These are phyloP conservation scores for Passalora sequoiae DNA, from an alignment of 2,329 filamentous ascomycete species.

Conservation along the genomic window DNA sequence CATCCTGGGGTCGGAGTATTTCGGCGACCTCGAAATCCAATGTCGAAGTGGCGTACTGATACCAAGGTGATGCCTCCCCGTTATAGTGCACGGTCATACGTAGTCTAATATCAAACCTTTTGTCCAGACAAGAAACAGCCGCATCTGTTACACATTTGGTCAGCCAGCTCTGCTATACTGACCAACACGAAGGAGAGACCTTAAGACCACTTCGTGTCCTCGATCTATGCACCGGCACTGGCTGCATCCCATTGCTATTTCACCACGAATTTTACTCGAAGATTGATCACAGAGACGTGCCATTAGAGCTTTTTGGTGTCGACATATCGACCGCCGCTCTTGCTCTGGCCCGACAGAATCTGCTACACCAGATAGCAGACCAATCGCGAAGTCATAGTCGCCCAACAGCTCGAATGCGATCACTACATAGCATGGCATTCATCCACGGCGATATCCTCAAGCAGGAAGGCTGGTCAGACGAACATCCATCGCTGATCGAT, in stretches of 20 bases:
- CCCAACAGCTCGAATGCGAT: slow-evolving; percentile 3
- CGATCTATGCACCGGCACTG: slow-evolving; percentile 86
- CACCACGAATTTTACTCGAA: slow-evolving; percentile 53
- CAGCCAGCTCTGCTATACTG: slow-evolving; percentile 23
- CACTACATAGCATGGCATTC: slow-evolving; percentile 29
- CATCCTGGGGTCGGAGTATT: slow-evolving; percentile 79
- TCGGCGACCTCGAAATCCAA: slow-evolving; percentile 73
- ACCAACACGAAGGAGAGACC: slow-evolving; percentile 7
- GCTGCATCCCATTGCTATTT: slow-evolving; percentile 79
- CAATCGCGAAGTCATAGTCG: slow-evolving; percentile 40
- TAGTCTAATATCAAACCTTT: slow-evolving; percentile 10
- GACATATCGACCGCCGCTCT: slow-evolving; percentile 68
- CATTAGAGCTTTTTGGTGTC: slow-evolving; percentile 58
- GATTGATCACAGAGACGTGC: slow-evolving; percentile 8
- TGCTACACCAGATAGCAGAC: slow-evolving; percentile 25
- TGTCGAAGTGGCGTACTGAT: slow-evolving; percentile 78
- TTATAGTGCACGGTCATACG: not conserved
- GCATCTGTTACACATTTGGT: slow-evolving; percentile 35
- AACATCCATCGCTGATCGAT: slow-evolving; percentile 10
- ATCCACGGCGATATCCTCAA: slow-evolving; percentile 33
- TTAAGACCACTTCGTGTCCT: slow-evolving; percentile 55
- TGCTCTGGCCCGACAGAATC: slow-evolving; percentile 60
- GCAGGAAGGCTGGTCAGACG: slow-evolving; percentile 2
- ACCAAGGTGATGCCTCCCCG: slow-evolving; percentile 53
- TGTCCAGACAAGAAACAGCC: slow-evolving; percentile 45